Evolutionary conservation across 805 yeast species (phyloP).

Genomic region (Wickerhamomyces chaumierensis): DNA sequence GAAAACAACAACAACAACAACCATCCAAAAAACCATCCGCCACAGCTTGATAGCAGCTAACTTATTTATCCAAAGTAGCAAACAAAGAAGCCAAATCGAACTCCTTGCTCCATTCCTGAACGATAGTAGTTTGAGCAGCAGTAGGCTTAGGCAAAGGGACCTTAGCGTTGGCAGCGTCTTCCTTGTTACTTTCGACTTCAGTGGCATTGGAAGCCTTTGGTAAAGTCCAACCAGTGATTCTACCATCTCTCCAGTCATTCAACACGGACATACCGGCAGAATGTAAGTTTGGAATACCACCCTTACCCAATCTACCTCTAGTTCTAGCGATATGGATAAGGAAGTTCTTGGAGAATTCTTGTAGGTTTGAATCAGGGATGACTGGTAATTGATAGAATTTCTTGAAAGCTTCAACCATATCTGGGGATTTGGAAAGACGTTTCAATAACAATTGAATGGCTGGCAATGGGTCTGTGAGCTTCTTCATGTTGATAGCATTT

Average conservation of each 20-base stretch:
- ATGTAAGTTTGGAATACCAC: constrained; percentile 85
- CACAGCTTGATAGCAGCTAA: no score
- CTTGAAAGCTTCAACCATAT: constrained; percentile 69
- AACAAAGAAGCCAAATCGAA: constrained; percentile 84
- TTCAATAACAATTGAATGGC: constrained; percentile 71
- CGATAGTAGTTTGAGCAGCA: constrained; percentile 56
- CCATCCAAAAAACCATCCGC: no score
- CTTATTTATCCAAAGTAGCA: constrained; percentile 22
- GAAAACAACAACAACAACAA: no score
- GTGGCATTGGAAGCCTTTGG: constrained; percentile 52
- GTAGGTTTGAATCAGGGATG: constrained; percentile 56
- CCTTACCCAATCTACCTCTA: constrained; percentile 84
- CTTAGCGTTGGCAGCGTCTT: constrained; percentile 15
- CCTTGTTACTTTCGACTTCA: constrained; percentile 20
- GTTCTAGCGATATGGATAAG: constrained; percentile 88
- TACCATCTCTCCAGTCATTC: constrained; percentile 96
- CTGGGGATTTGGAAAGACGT: constrained; percentile 60
- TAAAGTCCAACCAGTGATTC: constrained; percentile 81
- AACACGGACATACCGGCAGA: constrained; percentile 76
- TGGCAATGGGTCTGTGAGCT: constrained; percentile 71
- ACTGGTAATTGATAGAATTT: constrained; percentile 72
- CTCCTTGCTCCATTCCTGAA: constrained; percentile 86
- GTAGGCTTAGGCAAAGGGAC: constrained; percentile 23
- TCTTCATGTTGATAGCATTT: constrained; percentile 83
- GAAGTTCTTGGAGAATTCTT: constrained; percentile 75